Percentiles rank a stretch among this genome's conserved stretches.
Evolutionary conservation across 495 filamentous ascomycete species (phyloP).

Genomic region (Trichoderma orchidacearum): DNA sequence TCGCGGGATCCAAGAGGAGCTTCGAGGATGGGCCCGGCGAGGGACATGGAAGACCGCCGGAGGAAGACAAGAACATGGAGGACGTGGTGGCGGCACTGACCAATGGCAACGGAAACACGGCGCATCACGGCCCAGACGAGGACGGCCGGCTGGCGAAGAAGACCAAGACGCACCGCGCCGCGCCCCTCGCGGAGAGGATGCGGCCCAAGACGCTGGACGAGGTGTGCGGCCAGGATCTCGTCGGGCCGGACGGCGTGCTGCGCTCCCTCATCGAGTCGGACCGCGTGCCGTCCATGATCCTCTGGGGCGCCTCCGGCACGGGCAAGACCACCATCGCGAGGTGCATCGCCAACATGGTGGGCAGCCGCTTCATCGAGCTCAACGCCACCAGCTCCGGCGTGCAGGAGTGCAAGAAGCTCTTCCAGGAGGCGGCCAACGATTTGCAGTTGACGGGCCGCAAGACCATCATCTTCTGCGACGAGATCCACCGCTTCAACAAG

Average conservation of each 20-base stretch:
- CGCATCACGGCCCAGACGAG: constrained; percentile 10
- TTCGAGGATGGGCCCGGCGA: constrained; percentile 29
- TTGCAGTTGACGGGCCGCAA: constrained; percentile 68
- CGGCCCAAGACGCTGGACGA: constrained; percentile 74
- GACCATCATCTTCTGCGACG: constrained; percentile 96
- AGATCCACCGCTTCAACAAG: constrained; percentile 91
- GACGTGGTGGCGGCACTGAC: not conserved
- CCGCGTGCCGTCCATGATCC: constrained; percentile 81
- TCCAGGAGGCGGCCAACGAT: constrained; percentile 73
- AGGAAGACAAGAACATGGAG: constrained; percentile 4
- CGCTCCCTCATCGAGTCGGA: constrained; percentile 83
- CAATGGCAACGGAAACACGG: constrained; percentile 1
- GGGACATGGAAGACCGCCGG: constrained; percentile 5
- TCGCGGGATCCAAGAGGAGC: constrained; percentile 20
- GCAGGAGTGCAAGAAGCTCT: constrained; percentile 90
- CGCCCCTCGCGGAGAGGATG: constrained; percentile 89
- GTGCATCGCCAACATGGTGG: constrained; percentile 73
- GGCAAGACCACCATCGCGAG: constrained; percentile 95
- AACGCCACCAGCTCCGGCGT: constrained; percentile 86
- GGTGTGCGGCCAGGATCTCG: constrained; percentile 81
- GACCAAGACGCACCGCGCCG: constrained; percentile 53
- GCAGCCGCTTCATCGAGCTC: constrained; percentile 85
- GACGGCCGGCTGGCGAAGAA: constrained; percentile 36
- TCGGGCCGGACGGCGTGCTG: constrained; percentile 70
- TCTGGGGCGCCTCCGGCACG: constrained; percentile 86